phyloP scores from a whole-genome alignment of 805 yeast genomes.

The Zygotorulaspora florentina region DNA sequence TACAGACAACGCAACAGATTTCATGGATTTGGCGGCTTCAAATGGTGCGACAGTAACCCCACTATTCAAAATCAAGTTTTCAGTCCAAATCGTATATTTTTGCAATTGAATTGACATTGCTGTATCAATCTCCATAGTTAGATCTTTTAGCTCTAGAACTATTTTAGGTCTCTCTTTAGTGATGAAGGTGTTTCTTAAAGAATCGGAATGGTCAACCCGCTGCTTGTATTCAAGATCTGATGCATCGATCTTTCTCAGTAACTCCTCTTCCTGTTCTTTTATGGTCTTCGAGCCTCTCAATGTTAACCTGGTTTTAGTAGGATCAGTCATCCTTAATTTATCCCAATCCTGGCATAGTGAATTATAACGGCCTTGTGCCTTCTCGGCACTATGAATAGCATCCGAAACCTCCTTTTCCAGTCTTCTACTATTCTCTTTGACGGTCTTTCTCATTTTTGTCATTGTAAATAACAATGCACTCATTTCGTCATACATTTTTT shows the following conservation, averaged over 20 bases:
- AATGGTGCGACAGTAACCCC: slow-evolving; percentile 83
- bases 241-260: slow-evolving; percentile 68
- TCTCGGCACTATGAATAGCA: slow-evolving; percentile 77
- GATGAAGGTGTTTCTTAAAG: slow-evolving; percentile 67
- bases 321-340: slow-evolving; percentile 73
- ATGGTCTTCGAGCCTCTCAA: slow-evolving; percentile 75
- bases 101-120: slow-evolving; percentile 86
- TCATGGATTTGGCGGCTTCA: slow-evolving; percentile 58
- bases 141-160: slow-evolving; percentile 64
- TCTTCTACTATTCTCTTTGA: slow-evolving; percentile 77
- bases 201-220: slow-evolving; percentile 68
- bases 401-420: slow-evolving; percentile 83
- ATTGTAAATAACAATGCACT: slow-evolving; percentile 65
- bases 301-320: slow-evolving; percentile 75
- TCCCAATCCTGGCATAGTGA: slow-evolving; percentile 84
- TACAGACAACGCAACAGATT: slow-evolving; percentile 65
- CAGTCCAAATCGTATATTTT: slow-evolving; percentile 83
- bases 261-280: slow-evolving; percentile 84
- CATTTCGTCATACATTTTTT: slow-evolving; percentile 82
- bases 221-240: slow-evolving; percentile 86
- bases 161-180: slow-evolving; percentile 72
- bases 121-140: slow-evolving; percentile 81
- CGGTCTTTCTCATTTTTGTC: slow-evolving; percentile 63
- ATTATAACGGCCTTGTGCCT: slow-evolving; percentile 75
- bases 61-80: slow-evolving; percentile 73